Conservation (phyloP, 2,329 filamentous ascomycete genomes). For the Arthrobotrys entomopaga region DNA sequence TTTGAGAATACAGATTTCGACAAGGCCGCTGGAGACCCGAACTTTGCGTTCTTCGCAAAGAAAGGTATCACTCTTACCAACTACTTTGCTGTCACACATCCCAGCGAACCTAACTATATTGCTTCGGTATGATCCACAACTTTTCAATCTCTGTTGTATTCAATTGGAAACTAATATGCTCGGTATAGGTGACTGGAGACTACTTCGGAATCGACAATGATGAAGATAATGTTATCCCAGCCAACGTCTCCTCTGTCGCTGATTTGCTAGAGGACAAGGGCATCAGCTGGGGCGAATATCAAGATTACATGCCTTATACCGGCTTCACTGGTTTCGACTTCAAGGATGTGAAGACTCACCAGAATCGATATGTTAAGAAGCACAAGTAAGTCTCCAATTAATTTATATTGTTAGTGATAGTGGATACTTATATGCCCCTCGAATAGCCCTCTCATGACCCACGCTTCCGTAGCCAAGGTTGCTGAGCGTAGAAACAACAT, state of each 20-base stretch:
- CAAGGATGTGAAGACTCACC: slow-evolving; percentile 72
- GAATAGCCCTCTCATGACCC: slow-evolving; percentile 68
- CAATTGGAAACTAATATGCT: not conserved
- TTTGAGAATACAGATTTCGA: slow-evolving; percentile 79
- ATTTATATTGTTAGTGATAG: not conserved
- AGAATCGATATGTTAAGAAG: slow-evolving; percentile 83
- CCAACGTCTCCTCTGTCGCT: slow-evolving; percentile 74
- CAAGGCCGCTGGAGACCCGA: slow-evolving; percentile 72
- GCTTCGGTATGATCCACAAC: slow-evolving; percentile 66
- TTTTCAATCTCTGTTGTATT: not conserved
- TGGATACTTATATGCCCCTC: not conserved
- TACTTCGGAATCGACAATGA: slow-evolving; percentile 79
- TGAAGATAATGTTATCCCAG: slow-evolving; percentile 69
- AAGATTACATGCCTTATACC: slow-evolving; percentile 79
- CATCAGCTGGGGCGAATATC: slow-evolving; percentile 77
- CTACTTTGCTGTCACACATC: slow-evolving; percentile 74
- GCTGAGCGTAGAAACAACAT: slow-evolving; percentile 72
- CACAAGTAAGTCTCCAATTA: slow-evolving; percentile 70
- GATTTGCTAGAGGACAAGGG: slow-evolving; percentile 74
- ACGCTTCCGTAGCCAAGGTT: slow-evolving; percentile 71
- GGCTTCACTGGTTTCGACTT: slow-evolving; percentile 75
- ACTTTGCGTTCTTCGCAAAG: slow-evolving; percentile 69
- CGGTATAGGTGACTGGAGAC: slow-evolving; percentile 68
- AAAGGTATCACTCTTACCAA: slow-evolving; percentile 72
- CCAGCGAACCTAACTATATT: slow-evolving; percentile 80